A percentile compares a stretch with the other conserved stretches of the same genome.
These are phyloP conservation scores for Tremellales sp. DNA, from an alignment of 1,284 basidiomycete species.

Conservation along the genomic window DNA sequence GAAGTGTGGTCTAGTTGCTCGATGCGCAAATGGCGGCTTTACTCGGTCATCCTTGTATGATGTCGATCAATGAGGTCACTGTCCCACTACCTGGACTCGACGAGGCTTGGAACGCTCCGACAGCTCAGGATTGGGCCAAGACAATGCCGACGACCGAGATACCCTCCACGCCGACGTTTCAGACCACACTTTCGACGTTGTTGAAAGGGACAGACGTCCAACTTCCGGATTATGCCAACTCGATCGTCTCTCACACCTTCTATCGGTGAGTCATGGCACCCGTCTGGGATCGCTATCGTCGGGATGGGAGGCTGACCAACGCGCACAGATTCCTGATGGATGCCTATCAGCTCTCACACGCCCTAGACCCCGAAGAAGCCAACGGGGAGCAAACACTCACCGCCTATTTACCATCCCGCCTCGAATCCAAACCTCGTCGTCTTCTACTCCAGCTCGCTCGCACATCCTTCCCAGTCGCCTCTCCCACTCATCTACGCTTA, in stretches of 20 bases:
- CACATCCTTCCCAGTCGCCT: slow-evolving; percentile 17
- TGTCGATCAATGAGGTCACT: slow-evolving; percentile 25
- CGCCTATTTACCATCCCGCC: not conserved
- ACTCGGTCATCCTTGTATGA: slow-evolving; percentile 22
- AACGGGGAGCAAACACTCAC: not conserved
- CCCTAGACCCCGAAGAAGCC: not conserved
- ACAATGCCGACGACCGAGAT: not conserved
- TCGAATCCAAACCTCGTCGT: slow-evolving; percentile 16
- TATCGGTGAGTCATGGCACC: slow-evolving; percentile 25
- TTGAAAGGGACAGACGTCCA: slow-evolving; percentile 16
- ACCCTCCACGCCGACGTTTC: slow-evolving; percentile 14
- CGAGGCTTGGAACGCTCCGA: slow-evolving; percentile 24
- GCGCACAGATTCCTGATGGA: slow-evolving; percentile 13
- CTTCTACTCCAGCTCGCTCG: slow-evolving; percentile 20
- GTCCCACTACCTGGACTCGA: slow-evolving; percentile 25
- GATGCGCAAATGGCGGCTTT: slow-evolving; percentile 27
- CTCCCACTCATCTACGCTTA: slow-evolving; percentile 19
- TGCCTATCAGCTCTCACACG: not conserved
- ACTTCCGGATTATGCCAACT: slow-evolving; percentile 23
- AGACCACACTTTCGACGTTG: slow-evolving; percentile 14
- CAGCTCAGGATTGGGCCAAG: slow-evolving; percentile 22
- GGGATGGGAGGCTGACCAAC: not conserved
- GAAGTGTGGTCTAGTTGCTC: slow-evolving; percentile 16
- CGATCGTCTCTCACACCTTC: slow-evolving; percentile 24
- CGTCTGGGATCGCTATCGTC: not conserved